Evolutionary conservation across 2,329 filamentous ascomycete species (phyloP).

Genomic region (Alternaria infectoria): DNA sequence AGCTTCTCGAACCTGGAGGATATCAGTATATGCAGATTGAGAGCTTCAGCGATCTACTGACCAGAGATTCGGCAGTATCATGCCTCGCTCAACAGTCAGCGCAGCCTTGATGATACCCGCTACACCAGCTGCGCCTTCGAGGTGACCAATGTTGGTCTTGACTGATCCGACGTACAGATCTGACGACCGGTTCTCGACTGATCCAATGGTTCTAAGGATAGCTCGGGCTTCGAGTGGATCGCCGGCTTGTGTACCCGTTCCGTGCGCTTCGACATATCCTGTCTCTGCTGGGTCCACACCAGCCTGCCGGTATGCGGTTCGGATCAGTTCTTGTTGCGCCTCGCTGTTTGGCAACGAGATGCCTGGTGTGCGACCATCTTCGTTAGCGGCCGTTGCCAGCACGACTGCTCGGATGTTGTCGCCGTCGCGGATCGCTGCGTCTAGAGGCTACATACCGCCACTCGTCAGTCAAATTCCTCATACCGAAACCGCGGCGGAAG

Average conservation of each 20-base stretch:
- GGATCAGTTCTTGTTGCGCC: slow-evolving; percentile 48
- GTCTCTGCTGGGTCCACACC: slow-evolving; percentile 34
- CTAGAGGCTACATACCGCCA: slow-evolving; percentile 9
- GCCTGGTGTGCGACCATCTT: slow-evolving; percentile 63
- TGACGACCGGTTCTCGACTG: slow-evolving; percentile 25
- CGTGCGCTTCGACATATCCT: slow-evolving; percentile 41
- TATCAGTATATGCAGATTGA: slow-evolving; percentile 2
- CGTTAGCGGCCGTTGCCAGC: slow-evolving; percentile 44
- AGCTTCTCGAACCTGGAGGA: slow-evolving; percentile 4
- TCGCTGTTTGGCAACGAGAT: slow-evolving; percentile 65
- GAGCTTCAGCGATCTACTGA: slow-evolving; percentile 20
- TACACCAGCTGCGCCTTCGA: slow-evolving; percentile 36
- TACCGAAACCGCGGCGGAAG: neutral
- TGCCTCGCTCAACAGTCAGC: slow-evolving; percentile 49
- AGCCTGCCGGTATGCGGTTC: slow-evolving; percentile 26
- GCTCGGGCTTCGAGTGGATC: slow-evolving; percentile 41
- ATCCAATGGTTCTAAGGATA: slow-evolving; percentile 29
- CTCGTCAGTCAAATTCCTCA: neutral
- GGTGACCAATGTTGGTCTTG: slow-evolving; percentile 44
- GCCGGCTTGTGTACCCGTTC: slow-evolving; percentile 60
- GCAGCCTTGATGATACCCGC: slow-evolving; percentile 46
- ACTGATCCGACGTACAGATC: slow-evolving; percentile 35
- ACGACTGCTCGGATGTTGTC: slow-evolving; percentile 39
- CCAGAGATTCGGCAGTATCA: slow-evolving; percentile 45
- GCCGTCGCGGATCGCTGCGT: slow-evolving; percentile 30